phyloP scores from a whole-genome alignment of 2,329 filamentous ascomycete genomes.

The Aspergillus neoniger region DNA sequence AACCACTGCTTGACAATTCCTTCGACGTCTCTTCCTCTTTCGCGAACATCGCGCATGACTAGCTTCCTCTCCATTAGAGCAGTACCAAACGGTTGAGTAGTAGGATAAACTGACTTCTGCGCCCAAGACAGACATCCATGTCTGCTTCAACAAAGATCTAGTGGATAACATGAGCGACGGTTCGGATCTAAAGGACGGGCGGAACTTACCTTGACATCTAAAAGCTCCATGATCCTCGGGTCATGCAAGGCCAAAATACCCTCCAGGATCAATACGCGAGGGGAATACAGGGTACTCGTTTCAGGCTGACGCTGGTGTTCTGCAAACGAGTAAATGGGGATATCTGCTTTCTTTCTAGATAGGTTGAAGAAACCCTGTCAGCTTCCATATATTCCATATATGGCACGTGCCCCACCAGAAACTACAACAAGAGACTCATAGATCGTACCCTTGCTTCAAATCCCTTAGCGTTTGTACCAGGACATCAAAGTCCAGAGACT shows the following conservation, averaged over 20 bases:
- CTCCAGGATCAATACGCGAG: slow-evolving; percentile 91
- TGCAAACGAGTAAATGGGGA: slow-evolving; percentile 93
- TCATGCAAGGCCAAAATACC: slow-evolving; percentile 96
- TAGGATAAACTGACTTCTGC: slow-evolving; percentile 65
- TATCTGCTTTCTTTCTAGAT: slow-evolving; percentile 63
- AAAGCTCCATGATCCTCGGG: slow-evolving; percentile 75
- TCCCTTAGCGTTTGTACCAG: slow-evolving; percentile 77
- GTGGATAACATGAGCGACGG: slow-evolving; percentile 13
- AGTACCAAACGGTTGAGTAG: neutral
- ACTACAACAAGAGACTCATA: neutral
- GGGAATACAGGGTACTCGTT: slow-evolving; percentile 90
- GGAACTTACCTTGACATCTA: slow-evolving; percentile 77
- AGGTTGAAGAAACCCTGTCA: neutral
- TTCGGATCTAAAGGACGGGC: neutral
- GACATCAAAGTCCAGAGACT: slow-evolving; percentile 92
- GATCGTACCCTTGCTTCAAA: slow-evolving; percentile 80
- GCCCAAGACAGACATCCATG: slow-evolving; percentile 85
- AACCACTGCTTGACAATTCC: slow-evolving; percentile 99
- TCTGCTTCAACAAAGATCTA: slow-evolving; percentile 96
- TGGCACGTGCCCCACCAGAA: neutral
- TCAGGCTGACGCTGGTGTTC: slow-evolving; percentile 78
- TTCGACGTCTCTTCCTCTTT: slow-evolving; percentile 87
- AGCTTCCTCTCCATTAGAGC: slow-evolving; percentile 26
- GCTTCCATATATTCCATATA: neutral
- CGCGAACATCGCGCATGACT: slow-evolving; percentile 85